phyloP scores from a whole-genome alignment of 1,284 basidiomycete species.

The Austroboletus novae-zelandiae region DNA sequence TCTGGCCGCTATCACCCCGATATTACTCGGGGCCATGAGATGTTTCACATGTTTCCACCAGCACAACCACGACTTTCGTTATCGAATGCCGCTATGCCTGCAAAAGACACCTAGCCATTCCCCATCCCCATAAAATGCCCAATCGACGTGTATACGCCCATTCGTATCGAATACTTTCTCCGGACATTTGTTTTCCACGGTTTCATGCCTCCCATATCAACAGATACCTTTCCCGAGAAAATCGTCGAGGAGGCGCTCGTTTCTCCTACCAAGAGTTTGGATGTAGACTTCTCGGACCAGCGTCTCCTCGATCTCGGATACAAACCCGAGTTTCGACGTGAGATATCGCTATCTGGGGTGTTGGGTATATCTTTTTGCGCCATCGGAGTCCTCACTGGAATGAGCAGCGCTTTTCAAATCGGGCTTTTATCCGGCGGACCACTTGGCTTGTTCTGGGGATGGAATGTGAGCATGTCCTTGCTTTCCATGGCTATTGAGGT shows the following conservation, averaged over 20 bases:
- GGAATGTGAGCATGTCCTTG: slow-evolving; percentile 46
- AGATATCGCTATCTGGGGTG: slow-evolving; percentile 60
- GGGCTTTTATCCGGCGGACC: slow-evolving; percentile 60
- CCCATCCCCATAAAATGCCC: too few relatives aligned
- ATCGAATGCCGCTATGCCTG: too few relatives aligned
- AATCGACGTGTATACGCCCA: too few relatives aligned
- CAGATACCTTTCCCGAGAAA: background rate
- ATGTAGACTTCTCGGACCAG: slow-evolving; percentile 32
- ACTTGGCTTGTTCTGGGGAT: slow-evolving; percentile 61
- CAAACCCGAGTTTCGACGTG: slow-evolving; percentile 51
- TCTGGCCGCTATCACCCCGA: too few relatives aligned
- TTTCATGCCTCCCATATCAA: background rate
- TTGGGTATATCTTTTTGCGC: slow-evolving; percentile 62
- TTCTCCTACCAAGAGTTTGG: background rate
- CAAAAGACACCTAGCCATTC: too few relatives aligned
- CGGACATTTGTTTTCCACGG: too few relatives aligned
- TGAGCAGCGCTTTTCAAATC: slow-evolving; percentile 59
- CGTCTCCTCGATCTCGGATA: slow-evolving; percentile 55
- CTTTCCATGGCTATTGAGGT: background rate
- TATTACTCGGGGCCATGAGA: too few relatives aligned
- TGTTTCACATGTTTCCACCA: too few relatives aligned
- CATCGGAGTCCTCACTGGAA: slow-evolving; percentile 59
- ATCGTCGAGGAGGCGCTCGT: background rate
- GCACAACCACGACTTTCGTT: too few relatives aligned
- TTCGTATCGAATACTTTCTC: too few relatives aligned